Conservation (phyloP, 2,329 filamentous ascomycete genomes). For the Fusarium compactum region DNA sequence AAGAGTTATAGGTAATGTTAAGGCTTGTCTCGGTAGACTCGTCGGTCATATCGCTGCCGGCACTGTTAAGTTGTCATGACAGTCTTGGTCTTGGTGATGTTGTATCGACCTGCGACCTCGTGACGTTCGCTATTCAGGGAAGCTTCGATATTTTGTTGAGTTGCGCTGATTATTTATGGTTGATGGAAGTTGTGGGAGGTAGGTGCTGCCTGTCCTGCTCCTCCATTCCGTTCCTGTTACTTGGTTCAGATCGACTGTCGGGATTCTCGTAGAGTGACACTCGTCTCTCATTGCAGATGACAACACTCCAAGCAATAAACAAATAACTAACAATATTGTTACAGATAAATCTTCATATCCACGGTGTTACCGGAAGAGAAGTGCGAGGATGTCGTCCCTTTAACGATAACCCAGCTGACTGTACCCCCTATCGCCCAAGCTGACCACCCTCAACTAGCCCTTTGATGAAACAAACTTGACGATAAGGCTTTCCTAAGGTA, state of each 20-base stretch:
- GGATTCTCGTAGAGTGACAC: background rate
- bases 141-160: too few relatives aligned
- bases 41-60: too few relatives aligned
- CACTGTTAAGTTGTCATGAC: too few relatives aligned
- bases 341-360: too few relatives aligned
- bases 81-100: too few relatives aligned
- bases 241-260: background rate
- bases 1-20: too few relatives aligned
- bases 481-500: background rate
- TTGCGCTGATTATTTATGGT: too few relatives aligned
- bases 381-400: background rate
- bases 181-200: background rate
- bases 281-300: background rate
- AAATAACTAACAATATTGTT: too few relatives aligned
- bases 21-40: too few relatives aligned
- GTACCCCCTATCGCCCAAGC: background rate
- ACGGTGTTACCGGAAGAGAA: background rate
- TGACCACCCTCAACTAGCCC: background rate
- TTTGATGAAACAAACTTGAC: background rate
- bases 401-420: background rate
- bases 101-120: too few relatives aligned
- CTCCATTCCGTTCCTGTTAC: background rate
- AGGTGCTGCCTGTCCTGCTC: background rate
- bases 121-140: too few relatives aligned
- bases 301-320: too few relatives aligned